These are phyloP conservation scores for Eutrema japonicum DNA, from an alignment of 345 rosid species.

Conservation along the genomic window DNA sequence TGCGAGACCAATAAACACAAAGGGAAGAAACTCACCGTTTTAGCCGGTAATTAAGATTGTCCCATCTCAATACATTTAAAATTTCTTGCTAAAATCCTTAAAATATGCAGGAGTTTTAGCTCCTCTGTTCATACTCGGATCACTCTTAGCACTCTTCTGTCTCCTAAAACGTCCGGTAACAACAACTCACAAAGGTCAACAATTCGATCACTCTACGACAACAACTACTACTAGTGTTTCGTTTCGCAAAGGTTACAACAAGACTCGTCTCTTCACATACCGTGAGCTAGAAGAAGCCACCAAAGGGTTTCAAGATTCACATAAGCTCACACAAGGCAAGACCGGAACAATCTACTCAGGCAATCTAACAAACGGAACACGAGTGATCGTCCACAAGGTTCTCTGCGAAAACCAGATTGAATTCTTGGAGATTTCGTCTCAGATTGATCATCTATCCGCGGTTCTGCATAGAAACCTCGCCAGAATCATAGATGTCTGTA, in stretches of 20 bases:
- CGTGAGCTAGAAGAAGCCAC: conserved; percentile 80
- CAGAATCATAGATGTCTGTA: conserved; percentile 67
- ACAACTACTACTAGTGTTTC: conserved; percentile 51
- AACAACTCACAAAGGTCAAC: conserved; percentile 36
- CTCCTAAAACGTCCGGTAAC: conserved; percentile 56
- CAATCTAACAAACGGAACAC: conserved; percentile 64
- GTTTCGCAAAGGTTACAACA: conserved; percentile 69
- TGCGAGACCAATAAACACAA: conserved; percentile 49
- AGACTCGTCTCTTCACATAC: conserved; percentile 64
- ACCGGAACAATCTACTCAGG: conserved; percentile 64
- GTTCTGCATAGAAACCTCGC: conserved; percentile 71
- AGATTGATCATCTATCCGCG: conserved; percentile 61
- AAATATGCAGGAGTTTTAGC: conserved; percentile 41
- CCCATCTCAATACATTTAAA: not conserved
- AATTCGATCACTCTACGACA: conserved; percentile 42
- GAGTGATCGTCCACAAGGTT: conserved; percentile 67
- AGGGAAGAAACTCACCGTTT: conserved; percentile 52
- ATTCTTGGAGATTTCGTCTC: conserved; percentile 59
- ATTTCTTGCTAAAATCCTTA: not conserved
- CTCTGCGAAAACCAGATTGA: conserved; percentile 60
- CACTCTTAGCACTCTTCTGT: conserved; percentile 58
- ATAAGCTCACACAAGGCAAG: conserved; percentile 52
- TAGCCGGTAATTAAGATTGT: conserved; percentile 57
- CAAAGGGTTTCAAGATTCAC: conserved; percentile 59
- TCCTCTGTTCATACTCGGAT: conserved; percentile 47